These are phyloP conservation scores for Saturnispora halmiae DNA, from an alignment of 805 yeast species.

Conservation along the genomic window DNA sequence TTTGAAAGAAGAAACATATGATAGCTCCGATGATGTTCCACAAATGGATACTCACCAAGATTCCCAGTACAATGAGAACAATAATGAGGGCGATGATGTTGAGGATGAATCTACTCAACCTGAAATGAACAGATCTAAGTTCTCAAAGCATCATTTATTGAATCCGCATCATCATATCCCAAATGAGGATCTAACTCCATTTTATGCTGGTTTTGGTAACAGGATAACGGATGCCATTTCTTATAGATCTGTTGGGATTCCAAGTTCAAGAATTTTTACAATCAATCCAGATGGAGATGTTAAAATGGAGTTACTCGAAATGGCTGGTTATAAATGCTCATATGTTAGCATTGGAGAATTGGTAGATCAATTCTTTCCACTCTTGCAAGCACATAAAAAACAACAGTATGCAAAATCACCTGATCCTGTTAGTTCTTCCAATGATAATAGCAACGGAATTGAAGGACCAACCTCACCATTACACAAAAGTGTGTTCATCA, in stretches of 20 bases:
- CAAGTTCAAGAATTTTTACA: conserved; percentile 89
- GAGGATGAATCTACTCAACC: neutral
- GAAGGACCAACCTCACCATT: conserved; percentile 5
- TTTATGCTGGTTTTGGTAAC: conserved; percentile 96
- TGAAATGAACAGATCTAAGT: neutral
- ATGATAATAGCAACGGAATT: conserved; percentile 12
- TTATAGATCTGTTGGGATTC: conserved; percentile 87
- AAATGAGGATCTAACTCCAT: conserved; percentile 50
- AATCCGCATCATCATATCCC: conserved; percentile 10
- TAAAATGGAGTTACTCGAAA: conserved; percentile 88
- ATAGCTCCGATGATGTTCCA: conserved; percentile 27
- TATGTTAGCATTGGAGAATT: conserved; percentile 86
- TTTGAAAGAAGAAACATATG: neutral
- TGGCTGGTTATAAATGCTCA: conserved; percentile 85
- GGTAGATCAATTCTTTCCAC: conserved; percentile 94
- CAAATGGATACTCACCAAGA: conserved; percentile 1
- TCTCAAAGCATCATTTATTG: conserved; percentile 5
- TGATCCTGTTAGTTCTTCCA: conserved; percentile 5
- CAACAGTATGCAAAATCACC: neutral
- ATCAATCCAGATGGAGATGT: conserved; percentile 96
- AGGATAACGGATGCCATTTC: conserved; percentile 94
- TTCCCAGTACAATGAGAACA: neutral
- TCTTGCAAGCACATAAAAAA: conserved; percentile 4
- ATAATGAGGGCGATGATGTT: neutral
- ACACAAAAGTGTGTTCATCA: neutral